A percentile compares a stretch with the other conserved stretches of the same genome.
Conservation (phyloP, 805 yeast genomes). For the Yarrowia phangngaensis region DNA sequence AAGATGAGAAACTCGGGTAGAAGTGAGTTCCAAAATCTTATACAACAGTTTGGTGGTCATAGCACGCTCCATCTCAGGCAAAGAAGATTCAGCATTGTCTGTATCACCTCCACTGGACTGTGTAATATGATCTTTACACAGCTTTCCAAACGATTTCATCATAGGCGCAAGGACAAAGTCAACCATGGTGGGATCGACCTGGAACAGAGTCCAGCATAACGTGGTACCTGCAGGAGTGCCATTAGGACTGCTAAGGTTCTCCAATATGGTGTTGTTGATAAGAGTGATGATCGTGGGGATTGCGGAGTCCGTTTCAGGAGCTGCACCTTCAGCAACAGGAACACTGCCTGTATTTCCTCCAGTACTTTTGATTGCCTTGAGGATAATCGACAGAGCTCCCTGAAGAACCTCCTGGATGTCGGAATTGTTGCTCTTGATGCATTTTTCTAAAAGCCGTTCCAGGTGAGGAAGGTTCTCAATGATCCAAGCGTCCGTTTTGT, state of each 20-base stretch:
- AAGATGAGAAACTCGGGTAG: conserved; percentile 75
- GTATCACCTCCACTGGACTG: conserved; percentile 30
- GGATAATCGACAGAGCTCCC: conserved; percentile 63
- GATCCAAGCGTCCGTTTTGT: conserved; percentile 77
- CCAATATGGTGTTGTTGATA: conserved; percentile 66
- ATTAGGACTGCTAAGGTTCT: conserved; percentile 66
- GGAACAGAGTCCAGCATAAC: conserved; percentile 68
- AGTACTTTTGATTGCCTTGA: conserved; percentile 54
- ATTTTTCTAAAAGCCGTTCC: conserved; percentile 71
- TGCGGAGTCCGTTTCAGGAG: conserved; percentile 52
- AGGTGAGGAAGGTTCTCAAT: conserved; percentile 63
- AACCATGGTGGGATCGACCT: conserved; percentile 65
- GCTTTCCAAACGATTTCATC: conserved; percentile 82
- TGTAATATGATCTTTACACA: conserved; percentile 78
- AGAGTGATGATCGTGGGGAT: conserved; percentile 58
- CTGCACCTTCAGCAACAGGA: conserved; percentile 43
- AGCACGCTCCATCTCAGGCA: conserved; percentile 65
- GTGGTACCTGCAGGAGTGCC: conserved; percentile 75
- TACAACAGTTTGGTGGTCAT: conserved; percentile 74
- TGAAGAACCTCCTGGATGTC: conserved; percentile 77
- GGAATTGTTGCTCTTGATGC: conserved; percentile 75
- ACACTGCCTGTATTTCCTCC: conserved; percentile 6
- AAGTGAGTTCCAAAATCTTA: conserved; percentile 69
- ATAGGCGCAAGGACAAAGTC: conserved; percentile 72
- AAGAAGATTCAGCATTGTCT: conserved; percentile 34